Conservation (phyloP, 1,139 yeast genomes). For the Lodderomyces jiufengensis region DNA sequence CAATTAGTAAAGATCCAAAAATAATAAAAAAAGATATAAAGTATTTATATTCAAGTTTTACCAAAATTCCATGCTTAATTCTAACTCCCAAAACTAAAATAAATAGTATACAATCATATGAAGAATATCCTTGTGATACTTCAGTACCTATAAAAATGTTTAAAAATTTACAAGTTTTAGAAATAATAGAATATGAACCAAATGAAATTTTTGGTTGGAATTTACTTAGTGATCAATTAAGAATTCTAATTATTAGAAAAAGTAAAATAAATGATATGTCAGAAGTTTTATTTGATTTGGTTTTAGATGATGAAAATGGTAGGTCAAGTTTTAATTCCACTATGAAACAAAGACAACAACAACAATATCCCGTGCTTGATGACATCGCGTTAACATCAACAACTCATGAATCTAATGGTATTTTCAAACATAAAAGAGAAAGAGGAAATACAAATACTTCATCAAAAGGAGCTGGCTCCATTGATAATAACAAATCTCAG, state of each 20-base stretch:
- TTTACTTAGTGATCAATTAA: slow-evolving; percentile 49
- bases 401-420: slow-evolving; percentile 13
- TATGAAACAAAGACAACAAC: slow-evolving; percentile 1
- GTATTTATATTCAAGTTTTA: slow-evolving; percentile 61
- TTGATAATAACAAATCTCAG: slow-evolving; percentile 10
- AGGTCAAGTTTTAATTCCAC: slow-evolving; percentile 35
- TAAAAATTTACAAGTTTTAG: slow-evolving; percentile 60
- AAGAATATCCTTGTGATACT: slow-evolving; percentile 70
- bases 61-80: slow-evolving; percentile 62
- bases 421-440: slow-evolving; percentile 25
- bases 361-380: slow-evolving; percentile 1
- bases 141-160: slow-evolving; percentile 60
- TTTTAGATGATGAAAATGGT: slow-evolving; percentile 53
- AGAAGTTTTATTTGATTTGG: slow-evolving; percentile 49
- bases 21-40: slow-evolving; percentile 46
- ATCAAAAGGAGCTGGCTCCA: slow-evolving; percentile 9
- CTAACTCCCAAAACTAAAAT: slow-evolving; percentile 58
- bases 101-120: slow-evolving; percentile 55
- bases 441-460: slow-evolving; percentile 23
- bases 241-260: slow-evolving; percentile 53
- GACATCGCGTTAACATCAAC: neutral
- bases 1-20: slow-evolving; percentile 41
- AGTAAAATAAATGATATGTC: slow-evolving; percentile 48
- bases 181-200: slow-evolving; percentile 57
- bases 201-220: slow-evolving; percentile 69